Evolutionary conservation across 2,329 filamentous ascomycete genomes (phyloP).

Genomic region (Coleophoma eucalyptorum): DNA sequence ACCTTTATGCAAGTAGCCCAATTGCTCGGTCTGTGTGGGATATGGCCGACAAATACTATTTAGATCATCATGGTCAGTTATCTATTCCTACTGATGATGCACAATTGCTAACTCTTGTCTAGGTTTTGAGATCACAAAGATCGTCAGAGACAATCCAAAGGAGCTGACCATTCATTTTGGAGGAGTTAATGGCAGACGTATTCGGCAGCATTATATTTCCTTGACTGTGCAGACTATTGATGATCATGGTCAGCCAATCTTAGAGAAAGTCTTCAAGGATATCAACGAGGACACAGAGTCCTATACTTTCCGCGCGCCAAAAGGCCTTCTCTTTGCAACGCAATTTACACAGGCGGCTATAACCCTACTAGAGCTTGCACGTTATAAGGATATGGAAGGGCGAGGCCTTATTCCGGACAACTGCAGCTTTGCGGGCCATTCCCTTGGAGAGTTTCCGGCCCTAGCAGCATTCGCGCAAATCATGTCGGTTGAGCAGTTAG

Average conservation of each 20-base stretch:
- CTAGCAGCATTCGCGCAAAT: constrained; percentile 24
- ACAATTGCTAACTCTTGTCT: too few relatives aligned
- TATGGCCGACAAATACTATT: constrained; percentile 28
- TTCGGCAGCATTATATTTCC: constrained; percentile 7
- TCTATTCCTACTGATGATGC: too few relatives aligned
- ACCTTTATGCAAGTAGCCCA: constrained; percentile 29
- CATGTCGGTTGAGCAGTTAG: constrained; percentile 22
- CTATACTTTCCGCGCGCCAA: constrained; percentile 22
- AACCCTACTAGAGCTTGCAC: constrained; percentile 25
- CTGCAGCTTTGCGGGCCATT: constrained; percentile 25
- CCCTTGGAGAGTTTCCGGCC: constrained; percentile 28
- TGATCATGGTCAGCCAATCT: neutral
- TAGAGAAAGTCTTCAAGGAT: constrained; percentile 7
- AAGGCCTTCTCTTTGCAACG: constrained; percentile 28
- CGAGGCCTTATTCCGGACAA: constrained; percentile 21
- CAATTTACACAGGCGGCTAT: constrained; percentile 32
- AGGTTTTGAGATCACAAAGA: constrained; percentile 29
- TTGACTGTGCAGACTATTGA: too few relatives aligned
- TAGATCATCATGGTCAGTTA: constrained; percentile 26
- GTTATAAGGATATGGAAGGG: constrained; percentile 22
- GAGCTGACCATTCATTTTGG: constrained; percentile 32
- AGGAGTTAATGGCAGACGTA: constrained; percentile 24
- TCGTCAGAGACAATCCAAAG: constrained; percentile 34
- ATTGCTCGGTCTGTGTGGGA: constrained; percentile 32
- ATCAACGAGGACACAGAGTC: constrained; percentile 13